Percentiles rank a stretch among this genome's conserved stretches.
Evolutionary conservation across 2,329 filamentous ascomycete species (phyloP).

Genomic region (Monosporascus cannonballus): DNA sequence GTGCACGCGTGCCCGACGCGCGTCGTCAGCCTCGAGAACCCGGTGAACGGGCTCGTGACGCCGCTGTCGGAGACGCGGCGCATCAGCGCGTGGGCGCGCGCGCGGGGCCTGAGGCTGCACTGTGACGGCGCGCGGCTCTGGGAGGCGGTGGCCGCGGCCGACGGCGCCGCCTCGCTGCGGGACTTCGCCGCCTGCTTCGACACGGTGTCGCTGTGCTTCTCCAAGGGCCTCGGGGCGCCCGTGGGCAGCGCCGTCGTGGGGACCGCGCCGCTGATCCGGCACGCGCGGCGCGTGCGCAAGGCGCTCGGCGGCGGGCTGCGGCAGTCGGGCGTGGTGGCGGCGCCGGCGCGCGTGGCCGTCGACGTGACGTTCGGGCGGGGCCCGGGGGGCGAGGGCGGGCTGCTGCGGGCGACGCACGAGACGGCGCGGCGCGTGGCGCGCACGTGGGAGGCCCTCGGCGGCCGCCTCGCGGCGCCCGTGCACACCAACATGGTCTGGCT

Average conservation of each 20-base stretch:
- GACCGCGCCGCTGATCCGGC: slow-evolving; percentile 49
- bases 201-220: slow-evolving; percentile 42
- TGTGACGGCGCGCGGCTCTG: slow-evolving; percentile 47
- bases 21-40: slow-evolving; percentile 37
- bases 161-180: slow-evolving; percentile 32
- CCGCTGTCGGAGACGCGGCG: slow-evolving; percentile 27
- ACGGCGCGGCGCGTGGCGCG: slow-evolving; percentile 56
- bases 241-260: slow-evolving; percentile 43
- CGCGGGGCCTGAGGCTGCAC: slow-evolving; percentile 37
- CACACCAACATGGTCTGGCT: slow-evolving; percentile 77
- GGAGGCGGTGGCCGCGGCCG: slow-evolving; percentile 37
- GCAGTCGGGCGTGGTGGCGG: slow-evolving; percentile 70
- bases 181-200: slow-evolving; percentile 42
- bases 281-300: slow-evolving; percentile 72
- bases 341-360: slow-evolving; percentile 69
- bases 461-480: slow-evolving; percentile 50
- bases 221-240: slow-evolving; percentile 47
- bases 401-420: slow-evolving; percentile 49
- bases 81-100: slow-evolving; percentile 27
- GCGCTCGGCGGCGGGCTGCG: slow-evolving; percentile 72
- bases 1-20: slow-evolving; percentile 35
- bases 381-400: slow-evolving; percentile 25
- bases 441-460: slow-evolving; percentile 56
- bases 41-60: slow-evolving; percentile 29
- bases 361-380: slow-evolving; percentile 69